Evolutionary conservation across 805 yeast genomes (phyloP).

Genomic region (Monosporozyma servazzii): DNA sequence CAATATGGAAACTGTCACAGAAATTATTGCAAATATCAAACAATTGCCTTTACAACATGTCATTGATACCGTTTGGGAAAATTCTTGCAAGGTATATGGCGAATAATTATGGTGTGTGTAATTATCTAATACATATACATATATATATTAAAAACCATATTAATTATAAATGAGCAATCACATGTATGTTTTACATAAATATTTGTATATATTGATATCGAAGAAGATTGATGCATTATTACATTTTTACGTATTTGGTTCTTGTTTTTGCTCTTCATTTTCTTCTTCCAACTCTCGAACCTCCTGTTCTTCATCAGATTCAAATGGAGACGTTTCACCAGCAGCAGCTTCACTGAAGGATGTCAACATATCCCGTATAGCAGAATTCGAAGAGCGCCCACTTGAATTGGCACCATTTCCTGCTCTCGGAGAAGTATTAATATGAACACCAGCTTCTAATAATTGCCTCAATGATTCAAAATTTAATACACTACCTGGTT

Average conservation of each 20-base stretch:
- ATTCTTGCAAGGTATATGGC: conserved; percentile 38
- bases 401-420: background rate
- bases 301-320: conserved; percentile 10
- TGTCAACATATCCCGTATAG: conserved; percentile 54
- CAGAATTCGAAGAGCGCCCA: conserved; percentile 36
- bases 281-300: conserved; percentile 1
- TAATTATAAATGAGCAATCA: background rate
- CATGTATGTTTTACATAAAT: background rate
- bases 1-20: conserved; percentile 70
- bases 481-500: conserved; percentile 3
- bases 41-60: conserved; percentile 35
- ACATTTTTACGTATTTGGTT: background rate
- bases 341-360: conserved; percentile 34
- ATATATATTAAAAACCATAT: background rate
- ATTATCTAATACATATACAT: background rate
- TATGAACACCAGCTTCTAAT: conserved; percentile 18
- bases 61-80: conserved; percentile 42
- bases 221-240: too few species aligned
- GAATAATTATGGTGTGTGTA: conserved; percentile 1
- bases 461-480: conserved; percentile 11
- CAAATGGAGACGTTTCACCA: conserved; percentile 20
- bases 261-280: background rate
- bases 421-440: conserved; percentile 33
- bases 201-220: too few species aligned
- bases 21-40: conserved; percentile 47